Evolutionary conservation across 1,284 basidiomycete species (phyloP).

Genomic region (Ceratobasidium sp.): DNA sequence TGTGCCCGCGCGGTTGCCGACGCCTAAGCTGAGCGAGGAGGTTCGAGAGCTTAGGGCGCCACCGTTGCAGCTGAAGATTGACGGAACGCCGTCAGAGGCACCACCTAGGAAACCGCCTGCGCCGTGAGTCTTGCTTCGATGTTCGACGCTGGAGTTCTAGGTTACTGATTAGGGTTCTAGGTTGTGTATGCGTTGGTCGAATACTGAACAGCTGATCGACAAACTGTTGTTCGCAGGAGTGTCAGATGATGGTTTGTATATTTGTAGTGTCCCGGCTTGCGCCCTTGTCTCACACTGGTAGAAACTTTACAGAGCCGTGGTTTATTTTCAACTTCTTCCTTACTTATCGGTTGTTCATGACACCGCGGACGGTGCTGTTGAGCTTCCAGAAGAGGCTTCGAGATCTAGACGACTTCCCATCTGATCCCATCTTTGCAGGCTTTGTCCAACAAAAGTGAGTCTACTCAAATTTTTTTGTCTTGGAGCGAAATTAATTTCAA

Average conservation of each 20-base stretch:
- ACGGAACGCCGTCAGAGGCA: conserved; percentile 40
- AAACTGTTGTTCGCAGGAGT: conserved; percentile 48
- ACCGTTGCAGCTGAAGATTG: conserved; percentile 41
- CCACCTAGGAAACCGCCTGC: conserved; percentile 36
- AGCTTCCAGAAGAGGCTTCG: conserved; percentile 75
- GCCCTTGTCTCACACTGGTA: conserved; percentile 18
- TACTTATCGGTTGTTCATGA: conserved; percentile 82
- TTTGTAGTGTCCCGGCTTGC: background rate
- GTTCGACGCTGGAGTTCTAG: background rate
- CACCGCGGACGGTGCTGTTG: conserved; percentile 78
- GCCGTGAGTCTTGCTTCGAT: conserved; percentile 25
- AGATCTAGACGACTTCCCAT: conserved; percentile 60
- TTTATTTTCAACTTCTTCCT: conserved; percentile 83
- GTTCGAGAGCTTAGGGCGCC: conserved; percentile 22
- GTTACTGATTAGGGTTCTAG: conserved; percentile 1
- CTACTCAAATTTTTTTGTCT: background rate
- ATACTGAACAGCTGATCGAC: conserved; percentile 48
- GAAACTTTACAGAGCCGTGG: conserved; percentile 68
- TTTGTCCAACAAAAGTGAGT: conserved; percentile 48
- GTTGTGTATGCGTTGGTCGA: conserved; percentile 47
- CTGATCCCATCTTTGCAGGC: conserved; percentile 43
- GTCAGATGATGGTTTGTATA: conserved; percentile 46
- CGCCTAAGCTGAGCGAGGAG: conserved; percentile 39
- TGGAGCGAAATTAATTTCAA: background rate
- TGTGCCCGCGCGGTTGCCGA: conserved; percentile 16